Percentiles rank a stretch among this genome's conserved stretches.
Conservation (phyloP, 371 early-diverging fungal genomes). For the Saksenaea vasiformis region DNA sequence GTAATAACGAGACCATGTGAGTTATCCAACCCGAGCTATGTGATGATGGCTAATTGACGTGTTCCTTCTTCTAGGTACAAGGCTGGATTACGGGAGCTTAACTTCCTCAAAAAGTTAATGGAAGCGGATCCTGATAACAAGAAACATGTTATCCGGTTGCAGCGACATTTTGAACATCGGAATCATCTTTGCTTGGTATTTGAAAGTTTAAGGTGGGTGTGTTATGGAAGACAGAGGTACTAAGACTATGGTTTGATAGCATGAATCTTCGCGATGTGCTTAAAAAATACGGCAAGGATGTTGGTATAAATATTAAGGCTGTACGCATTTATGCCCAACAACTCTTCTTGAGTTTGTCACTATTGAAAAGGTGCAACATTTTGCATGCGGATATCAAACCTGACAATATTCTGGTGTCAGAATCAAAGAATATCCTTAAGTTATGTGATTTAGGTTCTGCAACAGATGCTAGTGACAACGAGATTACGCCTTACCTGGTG, state of each 20-base stretch:
- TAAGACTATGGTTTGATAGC: constrained; percentile 30
- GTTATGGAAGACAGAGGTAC: neutral
- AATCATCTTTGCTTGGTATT: constrained; percentile 94
- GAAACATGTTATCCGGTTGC: constrained; percentile 84
- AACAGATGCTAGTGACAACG: constrained; percentile 81
- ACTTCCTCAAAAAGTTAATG: constrained; percentile 80
- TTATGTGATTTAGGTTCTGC: constrained; percentile 96
- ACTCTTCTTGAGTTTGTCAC: constrained; percentile 82
- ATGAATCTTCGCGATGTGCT: constrained; percentile 93
- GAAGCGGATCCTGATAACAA: constrained; percentile 85
- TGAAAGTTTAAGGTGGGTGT: constrained; percentile 76
- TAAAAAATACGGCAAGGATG: constrained; percentile 91
- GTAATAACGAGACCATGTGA: constrained; percentile 94
- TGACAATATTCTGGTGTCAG: constrained; percentile 93
- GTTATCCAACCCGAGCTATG: constrained; percentile 5
- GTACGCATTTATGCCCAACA: constrained; percentile 93
- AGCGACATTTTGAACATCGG: constrained; percentile 87
- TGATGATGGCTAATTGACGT: neutral
- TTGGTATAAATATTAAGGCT: constrained; percentile 90
- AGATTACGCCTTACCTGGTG: constrained; percentile 94
- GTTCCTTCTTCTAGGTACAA: constrained; percentile 61
- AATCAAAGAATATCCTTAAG: constrained; percentile 79
- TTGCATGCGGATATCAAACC: constrained; percentile 99
- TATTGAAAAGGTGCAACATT: constrained; percentile 80
- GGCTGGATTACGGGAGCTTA: constrained; percentile 90